Evolutionary conservation across 495 filamentous ascomycete genomes (phyloP).

Genomic region (Lichenothelia convexa): DNA sequence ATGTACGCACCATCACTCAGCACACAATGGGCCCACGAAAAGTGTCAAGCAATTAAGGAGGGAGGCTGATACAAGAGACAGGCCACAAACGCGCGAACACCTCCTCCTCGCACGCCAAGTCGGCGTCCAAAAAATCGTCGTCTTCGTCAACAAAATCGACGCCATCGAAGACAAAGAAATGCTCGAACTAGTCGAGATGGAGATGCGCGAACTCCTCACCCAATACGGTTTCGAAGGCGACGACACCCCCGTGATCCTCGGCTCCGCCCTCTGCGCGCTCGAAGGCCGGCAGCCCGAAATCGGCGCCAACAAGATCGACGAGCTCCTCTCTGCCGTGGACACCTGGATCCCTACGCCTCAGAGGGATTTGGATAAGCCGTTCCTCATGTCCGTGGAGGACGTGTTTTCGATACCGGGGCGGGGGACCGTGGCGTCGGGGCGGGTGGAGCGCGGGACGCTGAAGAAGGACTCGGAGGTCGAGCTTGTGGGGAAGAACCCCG

Average conservation of each 20-base stretch:
- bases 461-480: slow-evolving; percentile 90
- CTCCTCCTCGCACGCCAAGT: slow-evolving; percentile 94
- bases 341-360: slow-evolving; percentile 88
- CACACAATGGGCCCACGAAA: slow-evolving; percentile 11
- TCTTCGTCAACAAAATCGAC: slow-evolving; percentile 99
- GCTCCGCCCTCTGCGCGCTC: slow-evolving; percentile 90
- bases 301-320: slow-evolving; percentile 66
- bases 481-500: slow-evolving; percentile 62
- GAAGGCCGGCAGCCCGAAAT: slow-evolving; percentile 76
- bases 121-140: slow-evolving; percentile 91
- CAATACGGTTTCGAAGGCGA: slow-evolving; percentile 96
- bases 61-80: slow-evolving; percentile 31
- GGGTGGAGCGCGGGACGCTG: slow-evolving; percentile 86
- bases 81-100: slow-evolving; percentile 97
- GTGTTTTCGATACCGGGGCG: slow-evolving; percentile 96
- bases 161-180: slow-evolving; percentile 92
- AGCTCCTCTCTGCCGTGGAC: slow-evolving; percentile 78
- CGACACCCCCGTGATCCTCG: slow-evolving; percentile 88
- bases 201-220: slow-evolving; percentile 91
- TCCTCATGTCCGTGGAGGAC: slow-evolving; percentile 97
- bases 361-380: slow-evolving; percentile 87
- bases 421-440: slow-evolving; percentile 89
- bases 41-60: too few relatives aligned
- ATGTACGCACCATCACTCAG: slow-evolving; percentile 56
- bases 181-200: slow-evolving; percentile 99